Evolutionary conservation across 345 rosid genomes (phyloP).

Genomic region (Limnanthes douglasii): DNA sequence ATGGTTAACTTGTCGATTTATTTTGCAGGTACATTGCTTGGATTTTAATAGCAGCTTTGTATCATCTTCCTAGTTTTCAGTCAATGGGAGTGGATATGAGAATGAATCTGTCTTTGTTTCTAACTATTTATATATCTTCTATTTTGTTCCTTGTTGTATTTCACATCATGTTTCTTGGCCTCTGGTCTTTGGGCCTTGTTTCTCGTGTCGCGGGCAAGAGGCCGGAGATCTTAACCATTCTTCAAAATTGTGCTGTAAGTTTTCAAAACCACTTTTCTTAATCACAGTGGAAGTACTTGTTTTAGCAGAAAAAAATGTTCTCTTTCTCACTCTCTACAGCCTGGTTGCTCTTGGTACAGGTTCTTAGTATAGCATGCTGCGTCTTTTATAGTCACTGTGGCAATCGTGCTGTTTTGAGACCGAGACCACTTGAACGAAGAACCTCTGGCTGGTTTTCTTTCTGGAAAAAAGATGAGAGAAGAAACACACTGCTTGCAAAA

Average conservation of each 20-base stretch:
- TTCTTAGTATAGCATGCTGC: slow-evolving; percentile 94
- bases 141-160: slow-evolving; percentile 84
- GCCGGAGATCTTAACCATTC: slow-evolving; percentile 81
- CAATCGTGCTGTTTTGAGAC: slow-evolving; percentile 65
- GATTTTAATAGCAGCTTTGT: slow-evolving; percentile 95
- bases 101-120: slow-evolving; percentile 94
- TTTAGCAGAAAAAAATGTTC: slow-evolving; percentile 1
- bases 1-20: not conserved
- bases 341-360: slow-evolving; percentile 27
- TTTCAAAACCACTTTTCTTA: slow-evolving; percentile 5
- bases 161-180: slow-evolving; percentile 76
- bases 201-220: slow-evolving; percentile 92
- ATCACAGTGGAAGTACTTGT: slow-evolving; percentile 1
- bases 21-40: slow-evolving; percentile 85
- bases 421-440: slow-evolving; percentile 32
- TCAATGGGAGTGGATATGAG: slow-evolving; percentile 99
- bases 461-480: slow-evolving; percentile 48
- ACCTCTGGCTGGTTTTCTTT: slow-evolving; percentile 57
- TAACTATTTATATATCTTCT: slow-evolving; percentile 75
- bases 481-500: slow-evolving; percentile 56
- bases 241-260: slow-evolving; percentile 94
- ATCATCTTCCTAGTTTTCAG: slow-evolving; percentile 98
- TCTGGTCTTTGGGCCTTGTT: slow-evolving; percentile 90
- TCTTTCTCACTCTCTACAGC: slow-evolving; percentile 3
- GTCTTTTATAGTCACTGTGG: slow-evolving; percentile 99